Base-by-base conservation (phyloP, 495 filamentous ascomycete species). In the Neurospora sp. region DNA sequence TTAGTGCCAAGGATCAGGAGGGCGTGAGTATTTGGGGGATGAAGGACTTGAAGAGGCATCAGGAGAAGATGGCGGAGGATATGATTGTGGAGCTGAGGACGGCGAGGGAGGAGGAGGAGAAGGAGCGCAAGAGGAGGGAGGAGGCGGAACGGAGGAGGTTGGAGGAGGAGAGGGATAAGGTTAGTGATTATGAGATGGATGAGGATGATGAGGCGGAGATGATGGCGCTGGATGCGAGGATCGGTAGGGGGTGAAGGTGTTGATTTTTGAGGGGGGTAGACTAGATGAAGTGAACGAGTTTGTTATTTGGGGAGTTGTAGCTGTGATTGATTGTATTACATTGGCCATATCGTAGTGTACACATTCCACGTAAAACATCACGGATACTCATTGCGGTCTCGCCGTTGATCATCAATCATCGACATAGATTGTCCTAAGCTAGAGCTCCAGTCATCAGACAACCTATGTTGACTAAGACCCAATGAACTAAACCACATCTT, bases 11-110 rank as follows among this genome's bases (percentile, higher is more conserved):
- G 72, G 91, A 96, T 79, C 93, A 97, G 79, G 94, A 97, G 74
- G 96, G 96, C 1, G 91, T 97, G 74, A 95, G 92, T 72, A 96
- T 92, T 11, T 99, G 96, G 96, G 93, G 90, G 70, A 81, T 93
- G 74, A 86, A 85, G 72, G 92, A 99, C 76, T 81, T 99, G 72
- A 85, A 89, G 78, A 84, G 82, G 40, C 92, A 97, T 80, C 90
- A 97, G 85, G 86, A 89, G 82, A 94, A 92, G 84, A 81, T 90
- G 72, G 90, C 92, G 72, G 86, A 91, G 71, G 91, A 93, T 71
- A 73, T 77, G 66, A 86, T 87, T 69, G 71, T 76, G 69, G 84
- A 85, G 75, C 54, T 88, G 48, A 79, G 79, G 71, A 79, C 77
- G 46, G 75, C 74, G 42, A 73, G 72, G 70, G 73, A 72, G n/a